These are phyloP conservation scores for Pseudovirgaria hyperparasitica DNA, from an alignment of 2,329 filamentous ascomycete species.

Conservation along the genomic window DNA sequence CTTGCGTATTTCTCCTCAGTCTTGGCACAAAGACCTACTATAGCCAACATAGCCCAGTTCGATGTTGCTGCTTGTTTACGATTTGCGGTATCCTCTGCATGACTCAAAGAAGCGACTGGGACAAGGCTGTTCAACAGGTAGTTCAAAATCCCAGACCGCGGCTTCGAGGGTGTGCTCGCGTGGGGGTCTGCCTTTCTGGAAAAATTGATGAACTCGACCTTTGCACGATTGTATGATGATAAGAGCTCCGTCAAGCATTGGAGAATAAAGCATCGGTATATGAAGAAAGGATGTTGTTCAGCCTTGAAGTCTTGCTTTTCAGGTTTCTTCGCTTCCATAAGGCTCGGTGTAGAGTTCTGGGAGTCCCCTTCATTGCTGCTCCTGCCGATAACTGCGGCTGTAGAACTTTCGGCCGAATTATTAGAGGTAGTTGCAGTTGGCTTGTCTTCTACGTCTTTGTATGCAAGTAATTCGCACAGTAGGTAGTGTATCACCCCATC, in stretches of 20 bases:
- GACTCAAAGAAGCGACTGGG: constrained; percentile 51
- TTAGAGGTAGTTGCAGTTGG: constrained; percentile 15
- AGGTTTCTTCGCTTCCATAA: constrained; percentile 41
- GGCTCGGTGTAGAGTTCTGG: constrained; percentile 7
- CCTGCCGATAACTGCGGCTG: constrained; percentile 12
- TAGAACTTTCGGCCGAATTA: constrained; percentile 19
- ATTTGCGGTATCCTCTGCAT: constrained; percentile 59
- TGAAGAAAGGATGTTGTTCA: constrained; percentile 88
- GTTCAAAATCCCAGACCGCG: constrained; percentile 81
- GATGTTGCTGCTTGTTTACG: constrained; percentile 84
- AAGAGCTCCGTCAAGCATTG: constrained; percentile 85
- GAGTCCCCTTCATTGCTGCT: constrained; percentile 5
- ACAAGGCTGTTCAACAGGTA: constrained; percentile 78
- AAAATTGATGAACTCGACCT: constrained; percentile 99
- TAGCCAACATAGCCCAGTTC: constrained; percentile 69
- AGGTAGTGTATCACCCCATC: constrained; percentile 94
- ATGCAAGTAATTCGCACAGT: constrained; percentile 81
- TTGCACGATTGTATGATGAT: constrained; percentile 83
- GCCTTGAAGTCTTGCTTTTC: constrained; percentile 72
- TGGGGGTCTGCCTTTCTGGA: constrained; percentile 80
- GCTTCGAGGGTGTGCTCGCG: constrained; percentile 81
- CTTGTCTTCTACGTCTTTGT: constrained; percentile 84
- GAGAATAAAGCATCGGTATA: constrained; percentile 90
- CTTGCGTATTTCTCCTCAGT: constrained; percentile 66
- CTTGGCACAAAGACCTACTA: constrained; percentile 78